Evolutionary conservation across 2,329 filamentous ascomycete species (phyloP), one percentile per base, ranked within the genome.

Genomic region (Trichoderma pleuroti): DNA sequence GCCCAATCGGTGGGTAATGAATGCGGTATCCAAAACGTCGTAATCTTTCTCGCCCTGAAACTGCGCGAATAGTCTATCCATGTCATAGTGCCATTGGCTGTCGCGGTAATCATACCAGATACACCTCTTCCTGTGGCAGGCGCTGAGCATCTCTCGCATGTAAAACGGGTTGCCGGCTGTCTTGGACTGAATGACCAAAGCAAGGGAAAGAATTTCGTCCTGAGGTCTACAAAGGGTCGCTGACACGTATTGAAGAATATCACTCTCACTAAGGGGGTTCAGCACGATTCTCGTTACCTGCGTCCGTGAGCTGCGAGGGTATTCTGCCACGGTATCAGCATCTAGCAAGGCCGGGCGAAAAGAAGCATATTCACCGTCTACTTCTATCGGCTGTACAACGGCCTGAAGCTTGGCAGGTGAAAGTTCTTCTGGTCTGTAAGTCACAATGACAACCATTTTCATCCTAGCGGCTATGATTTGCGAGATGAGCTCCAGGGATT

Each of bases 21-120:
- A 98, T 60, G 92, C 91, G 52, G 90, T 93, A 73, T 94, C 92
- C 14, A 97, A 86, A 11, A 92, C 91, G 72, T 94, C 90, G 68
- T 93, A 92, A 76, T 94, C 91, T 71, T 91, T 89, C 62, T 93
- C 90, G 56, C 91, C 90, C 75, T 92, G 88, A 76, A 98, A 97
- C 73, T 97, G 90, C 60, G 91, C 90, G 77, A 97, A 97, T 1
- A 98, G 88, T 73, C 88, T 89, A 79, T 98, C 94, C 12, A 98
- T 82, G 76, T 97, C 92, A 78, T 91, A 98, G 57, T 91, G 86
- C 95, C 95, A 98, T 59, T 87, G 86, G 60, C 90, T 92, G 73
- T 91, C 88, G 75, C 90, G 90, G 85, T 96, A 97, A 72, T 94
- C 93, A 80, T 97, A 98, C 88, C 91, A 97, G 63, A 98, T 92